These are phyloP conservation scores for Immersiella caudata DNA, from an alignment of 495 filamentous ascomycete genomes.

Conservation along the genomic window DNA sequence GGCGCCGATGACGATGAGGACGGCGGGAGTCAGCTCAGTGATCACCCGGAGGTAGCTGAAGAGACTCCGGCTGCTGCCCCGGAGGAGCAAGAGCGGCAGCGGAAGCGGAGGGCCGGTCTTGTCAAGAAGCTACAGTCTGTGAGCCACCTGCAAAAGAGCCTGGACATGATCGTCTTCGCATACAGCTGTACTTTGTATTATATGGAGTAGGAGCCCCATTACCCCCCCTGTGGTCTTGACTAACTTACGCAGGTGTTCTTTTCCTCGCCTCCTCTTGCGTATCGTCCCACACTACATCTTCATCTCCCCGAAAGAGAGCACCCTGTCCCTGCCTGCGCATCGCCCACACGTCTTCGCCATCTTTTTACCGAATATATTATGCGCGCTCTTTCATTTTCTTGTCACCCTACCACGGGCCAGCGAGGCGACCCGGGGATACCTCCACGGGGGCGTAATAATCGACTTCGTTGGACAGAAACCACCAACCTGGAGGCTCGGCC, in stretches of 20 bases:
- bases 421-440: constrained; percentile 76
- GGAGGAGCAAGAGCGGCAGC: constrained; percentile 18
- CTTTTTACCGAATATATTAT: constrained; percentile 69
- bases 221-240: no score
- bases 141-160: constrained; percentile 66
- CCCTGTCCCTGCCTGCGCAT: constrained; percentile 61
- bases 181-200: constrained; percentile 84
- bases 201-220: constrained; percentile 84
- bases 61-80: constrained; percentile 23
- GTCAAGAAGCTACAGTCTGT: constrained; percentile 66
- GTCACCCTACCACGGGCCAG: constrained; percentile 64
- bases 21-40: constrained; percentile 27
- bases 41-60: constrained; percentile 31
- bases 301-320: constrained; percentile 73
- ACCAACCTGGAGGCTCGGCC: constrained; percentile 65
- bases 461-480: constrained; percentile 85
- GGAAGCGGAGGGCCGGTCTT: constrained; percentile 44
- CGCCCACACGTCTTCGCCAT: constrained; percentile 72
- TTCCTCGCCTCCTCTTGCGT: constrained; percentile 70
- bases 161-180: constrained; percentile 81
- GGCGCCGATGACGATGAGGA: constrained; percentile 35
- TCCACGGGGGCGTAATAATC: constrained; percentile 82
- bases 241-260: constrained; percentile 65
- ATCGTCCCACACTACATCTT: constrained; percentile 71
- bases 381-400: constrained; percentile 70